Evolutionary conservation across 2,329 filamentous ascomycete genomes (phyloP), one percentile per base, ranked within the genome.

Genomic region (Diaporthe ilicicola): DNA sequence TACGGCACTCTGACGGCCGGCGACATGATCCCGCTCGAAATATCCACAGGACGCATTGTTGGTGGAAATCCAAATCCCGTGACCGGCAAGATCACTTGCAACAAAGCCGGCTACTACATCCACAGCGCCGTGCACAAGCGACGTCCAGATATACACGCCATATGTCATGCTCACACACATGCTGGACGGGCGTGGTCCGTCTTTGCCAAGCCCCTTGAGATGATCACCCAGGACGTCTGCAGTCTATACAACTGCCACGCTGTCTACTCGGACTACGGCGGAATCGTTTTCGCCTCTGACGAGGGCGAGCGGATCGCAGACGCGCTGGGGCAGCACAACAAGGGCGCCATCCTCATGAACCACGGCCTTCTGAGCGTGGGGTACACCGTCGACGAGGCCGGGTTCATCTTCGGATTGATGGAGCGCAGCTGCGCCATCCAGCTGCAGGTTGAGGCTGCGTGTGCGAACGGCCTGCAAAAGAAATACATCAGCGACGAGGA

Each of bases 351-450:
- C 56, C 81, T 94, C 64, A 84, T 91, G 74, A 94, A 94, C 78
- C 92, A 94, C 79, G 92, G 92, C 0, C 81, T 94, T 44, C 80
- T 94, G 64, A 93, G 91, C 0, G 91, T 93, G 0, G 92, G 92
- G 4, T 76, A 79, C 8, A 94, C 92, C 0, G 92, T 94, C 2
- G 92, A 94, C 77, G 92, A 94, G 79, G 92, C 92, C 1, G 90
- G 89, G 0, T 94, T 91, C 78, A 79, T 93, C 65, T 92, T 93
- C 77, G 89, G 88, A 0, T 81, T 92, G 54, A 84, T 93, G 78
- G 92, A 94, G 79, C 85, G 91, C 61, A 89, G 87, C 56, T 94
- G 92, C 78, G 85, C 89, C 69, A 87, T 92, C 39, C 92, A 94
- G 81, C 82, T 93, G 65, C 82, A 86, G 74, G 89, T 90, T 46